Evolutionary conservation across 805 yeast genomes (phyloP), one percentile per base, ranked within the genome.

Genomic region (Lipomyces kockii): DNA sequence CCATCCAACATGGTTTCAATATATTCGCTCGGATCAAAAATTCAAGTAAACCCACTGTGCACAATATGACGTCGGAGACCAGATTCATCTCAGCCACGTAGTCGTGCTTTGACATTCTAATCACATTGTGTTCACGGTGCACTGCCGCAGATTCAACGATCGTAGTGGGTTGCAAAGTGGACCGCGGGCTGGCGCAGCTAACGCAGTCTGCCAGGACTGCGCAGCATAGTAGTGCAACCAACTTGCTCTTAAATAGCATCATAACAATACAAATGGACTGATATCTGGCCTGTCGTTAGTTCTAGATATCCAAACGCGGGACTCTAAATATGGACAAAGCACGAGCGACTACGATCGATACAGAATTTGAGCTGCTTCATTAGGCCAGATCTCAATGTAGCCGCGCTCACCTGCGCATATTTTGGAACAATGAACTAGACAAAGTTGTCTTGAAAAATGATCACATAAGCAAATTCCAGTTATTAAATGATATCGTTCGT

Each of bases 11-110:
- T 37, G 27, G 8, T 20, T 39, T 39, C n/a, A 58, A 27, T 14
- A 43, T 6, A 17, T 34, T 9, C 3, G 34, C 52, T n/a, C 52
- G 49, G 53, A 58, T 58, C 25, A 58, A n/a, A 27, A 58, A 58
- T 17, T 58, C 61, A 8, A 58, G 61, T 4, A 58, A 39, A 6
- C 52, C 52, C 22, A 58, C 29, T 22, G 61, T 39, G 52, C 61
- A 58, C 29, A 58, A 27, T 22, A 58, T 27, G 9, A 37, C 39
- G 61, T 58, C 61, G 9, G 51, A 35, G 5, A 58, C 32, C 12
- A 58, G n/a, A 27, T 58, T 58, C 61, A 58, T 37, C 25, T 35
- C 49, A 43, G 49, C 49, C 22, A 43, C 49, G 49, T 43, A 43
- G 49, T 43, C 49, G n/a, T 43, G 22, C 22, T 17, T 43, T 43